These are phyloP conservation scores for Hygrophila difformis DNA, from an alignment of 257 asterid genomes.

Conservation along the genomic window DNA sequence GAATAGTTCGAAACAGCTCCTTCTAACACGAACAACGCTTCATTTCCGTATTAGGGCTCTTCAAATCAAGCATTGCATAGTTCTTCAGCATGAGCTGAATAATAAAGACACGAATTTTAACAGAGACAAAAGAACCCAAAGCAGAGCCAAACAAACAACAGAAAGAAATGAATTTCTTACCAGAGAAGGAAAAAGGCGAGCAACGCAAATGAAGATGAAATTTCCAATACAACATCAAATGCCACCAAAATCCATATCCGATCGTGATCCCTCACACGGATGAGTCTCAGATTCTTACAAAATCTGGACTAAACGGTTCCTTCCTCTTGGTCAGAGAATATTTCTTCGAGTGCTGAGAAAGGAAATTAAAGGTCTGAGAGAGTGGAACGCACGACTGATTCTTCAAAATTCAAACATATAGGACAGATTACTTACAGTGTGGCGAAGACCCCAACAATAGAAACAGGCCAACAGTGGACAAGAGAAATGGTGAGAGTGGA, in stretches of 20 bases:
- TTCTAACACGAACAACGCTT: slow-evolving; percentile 9
- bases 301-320: too few species aligned
- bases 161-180: slow-evolving; percentile 18
- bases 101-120: not conserved
- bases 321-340: not conserved
- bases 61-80: not conserved
- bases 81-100: slow-evolving; percentile 9
- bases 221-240: slow-evolving; percentile 14
- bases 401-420: too few species aligned
- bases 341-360: too few species aligned
- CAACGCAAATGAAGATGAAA: slow-evolving; percentile 14
- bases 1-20: slow-evolving; percentile 1
- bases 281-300: too few species aligned
- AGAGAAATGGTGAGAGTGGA: too few species aligned
- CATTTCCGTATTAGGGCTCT: slow-evolving; percentile 4
- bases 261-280: not conserved
- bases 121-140: not conserved
- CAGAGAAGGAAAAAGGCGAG: slow-evolving; percentile 14
- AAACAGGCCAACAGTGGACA: too few species aligned
- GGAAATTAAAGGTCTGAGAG: too few species aligned
- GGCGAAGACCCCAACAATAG: too few species aligned
- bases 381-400: too few species aligned
- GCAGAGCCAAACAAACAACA: not conserved
- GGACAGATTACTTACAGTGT: too few species aligned
- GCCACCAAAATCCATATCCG: slow-evolving; percentile 18